Evolutionary conservation across 2,329 filamentous ascomycete genomes (phyloP).

Genomic region (Talaromyces sp.): DNA sequence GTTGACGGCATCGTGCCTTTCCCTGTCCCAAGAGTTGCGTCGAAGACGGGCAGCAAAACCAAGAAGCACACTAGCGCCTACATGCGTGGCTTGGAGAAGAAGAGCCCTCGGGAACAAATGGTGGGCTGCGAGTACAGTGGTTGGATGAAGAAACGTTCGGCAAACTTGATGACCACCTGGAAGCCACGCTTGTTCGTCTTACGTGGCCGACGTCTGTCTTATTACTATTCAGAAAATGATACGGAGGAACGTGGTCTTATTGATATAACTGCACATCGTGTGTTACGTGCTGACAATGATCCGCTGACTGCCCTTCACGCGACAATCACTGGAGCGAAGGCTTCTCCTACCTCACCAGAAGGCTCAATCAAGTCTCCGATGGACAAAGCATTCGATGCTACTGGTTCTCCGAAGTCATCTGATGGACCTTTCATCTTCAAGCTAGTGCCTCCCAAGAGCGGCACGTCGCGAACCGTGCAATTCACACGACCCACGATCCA

Average conservation of each 20-base stretch:
- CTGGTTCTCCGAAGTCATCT: constrained; percentile 29
- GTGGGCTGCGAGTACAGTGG: constrained; percentile 85
- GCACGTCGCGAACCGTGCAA: constrained; percentile 84
- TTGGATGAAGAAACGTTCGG: constrained; percentile 99
- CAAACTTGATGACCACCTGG: constrained; percentile 95
- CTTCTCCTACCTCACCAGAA: constrained; percentile 55
- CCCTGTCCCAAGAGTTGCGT: constrained; percentile 50
- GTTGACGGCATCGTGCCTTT: constrained; percentile 47
- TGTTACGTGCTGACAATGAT: constrained; percentile 91
- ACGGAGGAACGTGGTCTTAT: constrained; percentile 92
- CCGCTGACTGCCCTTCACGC: constrained; percentile 86
- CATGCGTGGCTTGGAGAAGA: constrained; percentile 76
- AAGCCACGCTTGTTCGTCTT: constrained; percentile 95
- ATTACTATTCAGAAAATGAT: constrained; percentile 94
- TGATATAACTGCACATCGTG: constrained; percentile 94
- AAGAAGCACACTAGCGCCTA: constrained; percentile 98
- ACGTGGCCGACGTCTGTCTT: constrained; percentile 83
- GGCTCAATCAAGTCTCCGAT: constrained; percentile 37
- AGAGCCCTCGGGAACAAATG: constrained; percentile 78
- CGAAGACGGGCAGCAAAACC: constrained; percentile 56
- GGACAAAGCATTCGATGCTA: constrained; percentile 29
- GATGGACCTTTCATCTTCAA: constrained; percentile 89
- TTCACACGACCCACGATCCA: constrained; percentile 97
- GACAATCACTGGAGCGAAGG: constrained; percentile 81
- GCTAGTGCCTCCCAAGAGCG: constrained; percentile 82